Evolutionary conservation across 2,329 filamentous ascomycete species (phyloP).

Genomic region (Phyllosticta paracitricarpa): DNA sequence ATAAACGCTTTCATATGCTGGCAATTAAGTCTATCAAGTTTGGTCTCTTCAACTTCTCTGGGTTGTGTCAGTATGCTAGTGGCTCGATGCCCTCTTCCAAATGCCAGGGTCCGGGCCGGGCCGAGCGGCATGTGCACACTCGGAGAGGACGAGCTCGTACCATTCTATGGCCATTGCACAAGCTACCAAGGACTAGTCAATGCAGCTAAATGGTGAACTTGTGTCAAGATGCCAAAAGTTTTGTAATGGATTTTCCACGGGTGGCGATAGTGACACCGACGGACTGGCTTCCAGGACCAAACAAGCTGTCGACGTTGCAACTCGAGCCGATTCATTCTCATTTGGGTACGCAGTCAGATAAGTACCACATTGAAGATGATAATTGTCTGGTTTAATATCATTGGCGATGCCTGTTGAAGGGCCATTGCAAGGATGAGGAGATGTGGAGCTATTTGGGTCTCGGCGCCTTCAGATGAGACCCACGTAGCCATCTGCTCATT

Average conservation of each 20-base stretch:
- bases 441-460: not conserved
- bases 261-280: not conserved
- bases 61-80: not conserved
- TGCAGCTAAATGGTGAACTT: not conserved
- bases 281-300: not conserved
- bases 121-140: not conserved
- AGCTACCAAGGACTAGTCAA: not conserved
- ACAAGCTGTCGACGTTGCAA: not conserved
- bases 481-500: not conserved
- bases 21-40: not conserved
- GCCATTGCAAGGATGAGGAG: not conserved
- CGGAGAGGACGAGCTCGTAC: not conserved
- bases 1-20: not conserved
- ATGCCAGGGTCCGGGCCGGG: not conserved
- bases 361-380: not conserved
- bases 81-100: not conserved
- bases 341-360: not conserved
- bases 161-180: not conserved
- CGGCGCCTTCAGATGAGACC: not conserved
- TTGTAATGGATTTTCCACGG: not conserved
- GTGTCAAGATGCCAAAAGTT: not conserved
- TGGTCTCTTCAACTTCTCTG: not conserved
- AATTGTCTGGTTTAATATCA: not conserved
- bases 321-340: not conserved
- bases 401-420: not conserved